These are phyloP conservation scores for Chlorella sorokiniana DNA, from an alignment of 139 green algal species.

Conservation along the genomic window DNA sequence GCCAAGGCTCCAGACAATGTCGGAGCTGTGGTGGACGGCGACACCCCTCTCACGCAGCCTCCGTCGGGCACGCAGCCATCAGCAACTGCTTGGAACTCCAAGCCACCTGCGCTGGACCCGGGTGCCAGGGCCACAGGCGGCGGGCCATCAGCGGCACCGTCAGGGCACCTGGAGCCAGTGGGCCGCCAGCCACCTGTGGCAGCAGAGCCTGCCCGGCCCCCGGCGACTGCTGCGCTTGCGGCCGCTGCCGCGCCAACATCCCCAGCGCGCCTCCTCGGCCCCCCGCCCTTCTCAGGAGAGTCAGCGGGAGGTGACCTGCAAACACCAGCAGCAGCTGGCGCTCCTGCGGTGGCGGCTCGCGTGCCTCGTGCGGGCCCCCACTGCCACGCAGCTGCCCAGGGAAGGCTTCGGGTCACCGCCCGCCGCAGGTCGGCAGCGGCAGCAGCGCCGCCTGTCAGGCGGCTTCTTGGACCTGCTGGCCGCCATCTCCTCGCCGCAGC, in stretches of 20 bases:
- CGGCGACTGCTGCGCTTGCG: neutral
- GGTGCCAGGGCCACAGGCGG: neutral
- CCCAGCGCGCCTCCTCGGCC: neutral
- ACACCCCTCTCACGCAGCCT: too few species aligned
- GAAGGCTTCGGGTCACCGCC: too few species aligned
- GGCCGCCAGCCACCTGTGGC: neutral
- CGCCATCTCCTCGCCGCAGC: neutral
- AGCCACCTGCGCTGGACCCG: neutral
- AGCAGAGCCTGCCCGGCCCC: neutral
- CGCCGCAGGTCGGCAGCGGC: neutral
- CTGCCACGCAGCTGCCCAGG: too few species aligned
- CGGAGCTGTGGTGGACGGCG: too few species aligned
- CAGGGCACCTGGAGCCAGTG: neutral
- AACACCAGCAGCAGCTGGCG: neutral
- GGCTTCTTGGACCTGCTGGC: neutral
- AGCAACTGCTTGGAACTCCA: conserved; percentile 10
- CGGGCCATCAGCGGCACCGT: neutral
- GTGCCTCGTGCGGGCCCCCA: too few species aligned
- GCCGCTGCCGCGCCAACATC: neutral
- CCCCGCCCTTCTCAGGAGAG: neutral
- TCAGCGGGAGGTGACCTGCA: neutral
- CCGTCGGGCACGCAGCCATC: too few species aligned
- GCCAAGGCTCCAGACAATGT: too few species aligned
- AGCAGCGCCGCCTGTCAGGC: neutral
- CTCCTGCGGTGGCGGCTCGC: neutral